Base-by-base conservation (phyloP, 441 rosid species). In the Pelargonium citronellum region DNA sequence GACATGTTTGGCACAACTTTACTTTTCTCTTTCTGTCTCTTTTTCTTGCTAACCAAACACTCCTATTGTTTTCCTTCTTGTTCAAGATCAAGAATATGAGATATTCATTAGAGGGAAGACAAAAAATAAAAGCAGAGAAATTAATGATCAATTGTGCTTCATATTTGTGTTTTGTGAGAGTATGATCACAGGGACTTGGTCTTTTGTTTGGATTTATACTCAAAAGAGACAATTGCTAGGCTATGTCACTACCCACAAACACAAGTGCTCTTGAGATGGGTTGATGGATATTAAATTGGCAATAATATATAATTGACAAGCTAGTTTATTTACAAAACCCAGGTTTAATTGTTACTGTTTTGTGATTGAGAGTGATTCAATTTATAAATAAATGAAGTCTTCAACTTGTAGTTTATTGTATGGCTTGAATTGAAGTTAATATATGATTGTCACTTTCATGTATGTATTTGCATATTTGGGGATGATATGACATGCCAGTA, bases 171-270 rank as follows among this genome's bases (percentile, higher is more conserved):
- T 27, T 27, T 27, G 30, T 60, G 64, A 60, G 34, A 60, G 37
- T 37, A 61, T 61, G 65, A 34, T 61, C 75, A 69, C 77, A 68
- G 83, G 79, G 79, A 74, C 72, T 70, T 70, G 79, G 69, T 61
- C 65, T 61, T 61, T 34, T 76, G 83, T 81, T 81, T 87, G 89
- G 87, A 83, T 78, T 80, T 83, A 70, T 75, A 77, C 13, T 61
- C 65, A 24, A 61, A 61, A 61, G 5, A 61, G 65, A 61, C 65
- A 61, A 22, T 61, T 27, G 65, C 65, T 61, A 61, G 65, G 65
- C 13, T 61, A 11, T 9, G 24, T 61, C 65, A 22, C 27, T 17
- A 57, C 24, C 62, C 62, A 57, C 62, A 57, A 57, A 57, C 62
- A 57, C 65, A 61, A 61, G 65, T 24, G 65, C 65, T 30, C 39